A percentile compares a stretch with the other conserved stretches of the same genome.
These are phyloP conservation scores for Ambrosia trifida DNA, from an alignment of 129 eudicot genomes.

Conservation along the genomic window DNA sequence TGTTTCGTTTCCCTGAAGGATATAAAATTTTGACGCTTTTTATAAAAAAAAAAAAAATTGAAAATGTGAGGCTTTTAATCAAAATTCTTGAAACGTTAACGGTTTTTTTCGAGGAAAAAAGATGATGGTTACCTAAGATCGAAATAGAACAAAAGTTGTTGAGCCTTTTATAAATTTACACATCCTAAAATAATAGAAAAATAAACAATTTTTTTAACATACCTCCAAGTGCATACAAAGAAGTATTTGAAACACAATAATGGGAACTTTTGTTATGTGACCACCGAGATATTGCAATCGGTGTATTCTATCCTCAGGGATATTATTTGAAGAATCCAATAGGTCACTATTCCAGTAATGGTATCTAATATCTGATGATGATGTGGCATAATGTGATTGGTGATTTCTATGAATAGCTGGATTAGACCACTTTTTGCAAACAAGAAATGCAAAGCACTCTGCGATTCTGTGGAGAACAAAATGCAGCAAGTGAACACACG, in stretches of 20 bases:
- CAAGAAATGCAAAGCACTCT: constrained; percentile 90
- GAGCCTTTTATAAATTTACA: not conserved
- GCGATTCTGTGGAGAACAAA: constrained; percentile 63
- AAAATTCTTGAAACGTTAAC: not conserved
- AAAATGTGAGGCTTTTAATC: not conserved
- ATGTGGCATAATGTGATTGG: constrained; percentile 35
- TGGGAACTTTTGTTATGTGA: constrained; percentile 72
- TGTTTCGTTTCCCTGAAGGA: too few species aligned
- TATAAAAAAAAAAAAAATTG: too few species aligned
- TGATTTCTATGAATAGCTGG: constrained; percentile 69
- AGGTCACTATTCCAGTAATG: constrained; percentile 55
- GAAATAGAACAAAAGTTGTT: not conserved
- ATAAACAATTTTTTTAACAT: constrained; percentile 6
- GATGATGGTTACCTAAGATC: not conserved
- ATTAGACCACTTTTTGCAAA: constrained; percentile 90
- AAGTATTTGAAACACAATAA: constrained; percentile 66
- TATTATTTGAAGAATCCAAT: constrained; percentile 39
- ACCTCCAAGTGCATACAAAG: constrained; percentile 88
- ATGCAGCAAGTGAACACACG: constrained; percentile 13
- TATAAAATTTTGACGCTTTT: too few species aligned
- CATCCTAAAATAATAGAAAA: not conserved
- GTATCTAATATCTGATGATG: constrained; percentile 46
- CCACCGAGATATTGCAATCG: constrained; percentile 82
- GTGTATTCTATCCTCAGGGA: constrained; percentile 47
- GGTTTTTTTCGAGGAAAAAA: not conserved